Evolutionary conservation across 805 yeast species (phyloP), one percentile per base, ranked within the genome.

Genomic region (Ogataea trehaloabstinens): DNA sequence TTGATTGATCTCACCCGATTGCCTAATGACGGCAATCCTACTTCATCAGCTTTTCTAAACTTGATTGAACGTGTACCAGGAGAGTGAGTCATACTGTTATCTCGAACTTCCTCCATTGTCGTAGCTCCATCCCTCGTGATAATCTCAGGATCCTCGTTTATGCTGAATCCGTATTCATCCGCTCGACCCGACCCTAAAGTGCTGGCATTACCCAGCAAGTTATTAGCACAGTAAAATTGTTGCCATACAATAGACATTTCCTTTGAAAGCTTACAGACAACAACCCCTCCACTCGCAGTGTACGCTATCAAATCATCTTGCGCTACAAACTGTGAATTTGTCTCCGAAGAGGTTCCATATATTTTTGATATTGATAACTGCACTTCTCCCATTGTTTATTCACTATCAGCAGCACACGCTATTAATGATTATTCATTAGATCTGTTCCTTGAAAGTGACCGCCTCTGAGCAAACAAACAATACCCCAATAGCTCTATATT

Each of bases 261-360:
- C 12, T 57, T 48, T 2, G 71, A 40, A 10, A 53, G 38, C 15
- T 60, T 51, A 31, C 73, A 60, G 1, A 76, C 78, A 10, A 77
- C 79, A 4, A 77, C 81, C 4, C 82, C 82, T 17, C 80, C 80
- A 42, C 80, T 73, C 10, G 81, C 81, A 3, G 71, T 67, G 49
- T 77, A 78, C 0, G 79, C 82, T 17, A 78, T 52, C 3, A 64
- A 38, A 41, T 70, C 60, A 12, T 56, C 67, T 17, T 64, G 64
- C 2, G 69, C 61, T 10, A 64, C 57, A 39, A 75, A 61, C 28
- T 71, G 72, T 19, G 68, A 60, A 6, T 67, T 54, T 2, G 60
- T 49, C 31, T 54, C 65, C 2, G 79, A 71, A 1, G 82, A 73
- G 0, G 76, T 68, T 1, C 82, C 83, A 22, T 63, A 63, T 17